phyloP scores from a whole-genome alignment of 441 rosid species.

The Populus hybrid region DNA sequence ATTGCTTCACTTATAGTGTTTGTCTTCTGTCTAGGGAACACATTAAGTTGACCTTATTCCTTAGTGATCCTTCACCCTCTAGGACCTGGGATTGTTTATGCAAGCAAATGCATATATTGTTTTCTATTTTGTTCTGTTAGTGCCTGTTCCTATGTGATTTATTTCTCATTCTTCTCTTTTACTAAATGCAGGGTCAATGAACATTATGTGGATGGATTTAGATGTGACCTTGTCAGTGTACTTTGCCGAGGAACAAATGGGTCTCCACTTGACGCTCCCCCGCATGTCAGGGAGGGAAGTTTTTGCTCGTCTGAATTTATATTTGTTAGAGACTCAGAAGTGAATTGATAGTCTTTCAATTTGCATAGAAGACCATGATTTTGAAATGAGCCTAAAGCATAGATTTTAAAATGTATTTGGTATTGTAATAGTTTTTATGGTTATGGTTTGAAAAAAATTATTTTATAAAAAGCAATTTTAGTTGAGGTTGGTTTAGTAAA shows the following conservation, averaged over 20 bases:
- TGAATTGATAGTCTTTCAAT: background rate
- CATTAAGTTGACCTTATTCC: constrained; percentile 86
- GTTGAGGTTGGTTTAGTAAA: too few species aligned
- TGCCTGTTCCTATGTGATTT: background rate
- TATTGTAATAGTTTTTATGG: too few species aligned
- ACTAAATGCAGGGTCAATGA: constrained; percentile 58
- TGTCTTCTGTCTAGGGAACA: constrained; percentile 66
- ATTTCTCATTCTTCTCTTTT: constrained; percentile 13
- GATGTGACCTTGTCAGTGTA: constrained; percentile 93
- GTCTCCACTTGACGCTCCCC: constrained; percentile 81
- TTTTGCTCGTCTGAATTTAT: constrained; percentile 8
- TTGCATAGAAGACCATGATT: background rate
- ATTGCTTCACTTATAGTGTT: constrained; percentile 13
- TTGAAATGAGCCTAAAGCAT: background rate
- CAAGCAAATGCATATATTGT: background rate
- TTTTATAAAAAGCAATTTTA: too few species aligned
- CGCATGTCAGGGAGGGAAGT: constrained; percentile 62
- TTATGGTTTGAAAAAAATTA: too few species aligned
- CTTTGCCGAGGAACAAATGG: constrained; percentile 96
- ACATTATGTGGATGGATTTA: constrained; percentile 93
- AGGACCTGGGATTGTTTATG: too few species aligned
- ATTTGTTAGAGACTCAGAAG: background rate
- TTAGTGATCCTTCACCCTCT: constrained; percentile 33
- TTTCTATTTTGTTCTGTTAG: too few species aligned
- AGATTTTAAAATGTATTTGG: too few species aligned